Base-by-base conservation (phyloP, 768 basidiomycete genomes). In the Mycena indigotica region DNA sequence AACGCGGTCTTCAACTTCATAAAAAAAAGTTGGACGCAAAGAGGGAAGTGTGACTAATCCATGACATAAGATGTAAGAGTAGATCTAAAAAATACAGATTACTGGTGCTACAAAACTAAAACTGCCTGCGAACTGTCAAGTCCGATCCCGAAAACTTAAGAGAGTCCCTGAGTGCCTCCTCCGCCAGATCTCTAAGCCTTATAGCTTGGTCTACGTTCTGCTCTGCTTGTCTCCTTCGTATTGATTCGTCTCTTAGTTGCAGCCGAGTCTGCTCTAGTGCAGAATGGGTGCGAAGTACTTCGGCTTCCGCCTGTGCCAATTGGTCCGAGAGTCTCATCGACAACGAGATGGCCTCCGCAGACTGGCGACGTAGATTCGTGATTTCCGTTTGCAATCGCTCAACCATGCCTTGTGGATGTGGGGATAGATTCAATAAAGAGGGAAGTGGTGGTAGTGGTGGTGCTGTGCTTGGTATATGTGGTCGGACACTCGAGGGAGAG, bases 311-410 rank as follows among this genome's bases (percentile, higher is more conserved):
- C 58, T 84, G 81, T 8, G 81, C 75, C n/a, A 92, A 77, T 65
- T 90, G 85, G 66, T 88, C 87, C 17, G 88, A 81, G 59, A 92
- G 77, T 56, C 83, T 77, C 52, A 85, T 71, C 2, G 87, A 87
- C 26, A 84, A 77, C 4, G 83, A 83, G 55, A 86, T 80, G 5
- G 88, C 86, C 60, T 90, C 86, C 21, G 86, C 79, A 17, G 87
- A 82, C 67, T 89, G 86, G 53, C 83, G 80, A 46, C 86, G 82
- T 54, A 91, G 74, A 35, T 70, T 79, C 8, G 78, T 80, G 67
- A 89, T 79, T 71, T 92, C 88, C 64, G 80, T 78, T 65, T 84
- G 81, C 73, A 90, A 78, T 41, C 80, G 82, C 54, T 89, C 86
- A 53, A 90, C 71, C 3, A 79, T 64, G 57, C 73, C 71, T 5